Evolutionary conservation across 176 grass and related monocot genomes (phyloP).

Genomic region (Raddia distichophylla): DNA sequence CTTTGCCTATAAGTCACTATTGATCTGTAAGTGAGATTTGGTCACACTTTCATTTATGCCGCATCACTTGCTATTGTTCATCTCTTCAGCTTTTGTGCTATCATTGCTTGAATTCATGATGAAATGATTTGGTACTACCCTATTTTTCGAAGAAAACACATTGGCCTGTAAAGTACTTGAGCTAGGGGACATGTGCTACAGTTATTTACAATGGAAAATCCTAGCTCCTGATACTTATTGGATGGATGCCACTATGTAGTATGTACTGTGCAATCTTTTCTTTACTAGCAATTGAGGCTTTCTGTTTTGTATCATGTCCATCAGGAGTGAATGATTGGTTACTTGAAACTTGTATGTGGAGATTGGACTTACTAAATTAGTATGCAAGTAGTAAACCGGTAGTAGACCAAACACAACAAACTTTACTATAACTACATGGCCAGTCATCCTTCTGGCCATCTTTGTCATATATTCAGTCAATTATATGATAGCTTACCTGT

Average conservation of each 20-base stretch:
- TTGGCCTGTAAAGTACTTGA: background rate
- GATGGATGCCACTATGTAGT: background rate
- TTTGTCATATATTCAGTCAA: background rate
- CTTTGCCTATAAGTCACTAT: background rate
- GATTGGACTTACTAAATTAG: background rate
- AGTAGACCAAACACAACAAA: background rate
- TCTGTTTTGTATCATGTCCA: constrained; percentile 4
- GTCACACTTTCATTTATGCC: background rate
- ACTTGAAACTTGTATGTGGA: background rate
- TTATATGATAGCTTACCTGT: background rate
- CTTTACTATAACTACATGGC: background rate
- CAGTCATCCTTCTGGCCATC: background rate
- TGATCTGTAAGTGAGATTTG: background rate
- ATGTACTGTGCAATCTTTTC: background rate
- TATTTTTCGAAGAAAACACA: background rate
- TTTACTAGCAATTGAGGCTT: background rate
- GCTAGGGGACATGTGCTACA: background rate
- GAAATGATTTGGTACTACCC: background rate
- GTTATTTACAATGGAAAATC: background rate
- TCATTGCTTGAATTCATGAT: background rate
- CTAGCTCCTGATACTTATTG: background rate
- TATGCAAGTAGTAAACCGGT: background rate
- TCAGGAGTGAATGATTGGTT: constrained; percentile 5
- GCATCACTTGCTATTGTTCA: background rate
- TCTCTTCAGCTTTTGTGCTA: background rate